Evolutionary conservation across 495 filamentous ascomycete species (phyloP), one percentile per base, ranked within the genome.

Genomic region (Annulohypoxylon moriforme): DNA sequence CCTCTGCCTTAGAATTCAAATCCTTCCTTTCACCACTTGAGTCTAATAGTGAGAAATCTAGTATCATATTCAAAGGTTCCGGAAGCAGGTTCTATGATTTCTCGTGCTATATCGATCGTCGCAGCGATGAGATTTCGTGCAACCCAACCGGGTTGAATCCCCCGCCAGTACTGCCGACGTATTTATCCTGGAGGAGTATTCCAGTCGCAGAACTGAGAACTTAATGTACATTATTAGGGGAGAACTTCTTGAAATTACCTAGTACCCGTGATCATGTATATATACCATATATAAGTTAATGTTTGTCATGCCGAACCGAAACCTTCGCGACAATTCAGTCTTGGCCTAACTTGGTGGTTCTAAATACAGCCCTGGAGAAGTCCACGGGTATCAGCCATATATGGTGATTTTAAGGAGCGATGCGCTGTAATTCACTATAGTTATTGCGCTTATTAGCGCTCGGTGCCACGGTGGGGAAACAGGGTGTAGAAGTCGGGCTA

Each of bases 71-170:
- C 38, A 56, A 20, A 6, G 65, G 25, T 22, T 60, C n/a, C 0
- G 70, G 70, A n/a, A 69, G 65, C 33, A 64, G 56, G 40, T 68
- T 64, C 55, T 68, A 58, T 27, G 61, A 69, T 33, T 68, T 27
- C 31, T 61, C 60, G 9, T 73, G 70, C 55, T 69, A 73, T 33
- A 18, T 73, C 31, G 31, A 40, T 25, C 60, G 56, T 8, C 60
- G 60, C 13, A 44, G 64, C 25, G 38, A 66, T 8, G 29, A 61
- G 29, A 42, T 68, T 22, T 33, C 60, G 3, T 73, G 70, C 24
- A 20, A 42, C 7, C 46, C 64, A 8, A 33, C 49, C 18, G 70
- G 70, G 1, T 3, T 62, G 44, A 56, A 72, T 20, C 46, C 60
- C 6, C 60, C 60, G 4, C 53, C 60, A 11, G 38, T 69, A 4